Evolutionary conservation across 768 basidiomycete species (phyloP).

Genomic region (Austroboletus festivus): DNA sequence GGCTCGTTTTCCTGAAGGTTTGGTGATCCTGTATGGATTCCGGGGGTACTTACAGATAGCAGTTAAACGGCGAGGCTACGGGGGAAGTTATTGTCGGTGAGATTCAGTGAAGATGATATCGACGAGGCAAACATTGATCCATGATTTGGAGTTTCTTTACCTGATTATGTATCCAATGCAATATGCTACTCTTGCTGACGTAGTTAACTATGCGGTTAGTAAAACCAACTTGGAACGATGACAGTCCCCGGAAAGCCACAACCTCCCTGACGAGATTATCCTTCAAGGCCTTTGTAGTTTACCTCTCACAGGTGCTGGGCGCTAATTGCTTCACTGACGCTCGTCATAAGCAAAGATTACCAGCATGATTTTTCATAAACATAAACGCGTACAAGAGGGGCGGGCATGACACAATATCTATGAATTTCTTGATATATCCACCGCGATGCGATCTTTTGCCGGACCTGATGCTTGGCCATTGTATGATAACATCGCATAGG

Average conservation of each 20-base stretch:
- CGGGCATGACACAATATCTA: slow-evolving; percentile 12
- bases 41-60: not conserved
- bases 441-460: slow-evolving; percentile 27
- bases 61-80: not conserved
- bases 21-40: not conserved
- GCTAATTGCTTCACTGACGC: not conserved
- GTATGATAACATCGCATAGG: slow-evolving; percentile 47
- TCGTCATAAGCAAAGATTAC: not conserved
- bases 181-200: too few species aligned
- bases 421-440: slow-evolving; percentile 24
- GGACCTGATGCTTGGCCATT: slow-evolving; percentile 25
- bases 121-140: too few species aligned
- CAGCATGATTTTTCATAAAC: not conserved
- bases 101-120: not conserved
- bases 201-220: too few species aligned
- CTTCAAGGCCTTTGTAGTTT: too few species aligned
- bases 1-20: not conserved
- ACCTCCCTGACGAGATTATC: too few species aligned
- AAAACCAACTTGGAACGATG: too few species aligned
- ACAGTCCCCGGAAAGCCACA: too few species aligned
- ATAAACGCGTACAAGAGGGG: not conserved
- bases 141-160: too few species aligned
- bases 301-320: too few species aligned
- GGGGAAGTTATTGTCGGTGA: not conserved
- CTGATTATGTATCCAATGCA: too few species aligned